Evolutionary conservation across 2,329 filamentous ascomycete species (phyloP).

Genomic region (Fusarium dimerum): DNA sequence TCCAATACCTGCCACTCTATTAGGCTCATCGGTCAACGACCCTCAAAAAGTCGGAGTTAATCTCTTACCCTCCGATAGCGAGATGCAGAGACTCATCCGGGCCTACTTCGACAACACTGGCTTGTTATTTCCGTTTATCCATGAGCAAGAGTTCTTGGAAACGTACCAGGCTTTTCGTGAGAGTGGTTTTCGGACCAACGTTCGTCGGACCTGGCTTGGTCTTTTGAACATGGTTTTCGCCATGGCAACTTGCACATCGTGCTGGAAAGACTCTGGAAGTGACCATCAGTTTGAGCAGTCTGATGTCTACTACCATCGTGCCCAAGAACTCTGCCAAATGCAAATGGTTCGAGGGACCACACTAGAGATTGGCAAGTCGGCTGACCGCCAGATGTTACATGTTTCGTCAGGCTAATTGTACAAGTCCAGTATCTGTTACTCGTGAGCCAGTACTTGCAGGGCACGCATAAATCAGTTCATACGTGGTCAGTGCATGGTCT

Average conservation of each 20-base stretch:
- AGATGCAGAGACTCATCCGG: constrained; percentile 19
- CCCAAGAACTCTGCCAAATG: constrained; percentile 43
- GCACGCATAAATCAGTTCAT: constrained; percentile 30
- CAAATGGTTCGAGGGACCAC: constrained; percentile 43
- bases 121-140: constrained; percentile 32
- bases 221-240: constrained; percentile 52
- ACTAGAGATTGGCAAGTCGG: constrained; percentile 38
- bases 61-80: constrained; percentile 18
- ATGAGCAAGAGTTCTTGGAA: constrained; percentile 27
- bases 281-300: constrained; percentile 39
- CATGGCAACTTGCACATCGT: constrained; percentile 42
- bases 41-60: constrained; percentile 2
- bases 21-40: neutral
- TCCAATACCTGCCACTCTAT: too few species aligned
- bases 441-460: constrained; percentile 53
- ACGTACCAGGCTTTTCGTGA: constrained; percentile 18
- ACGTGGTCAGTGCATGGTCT: constrained; percentile 1
- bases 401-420: neutral
- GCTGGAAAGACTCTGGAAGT: constrained; percentile 30
- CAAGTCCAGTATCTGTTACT: constrained; percentile 50
- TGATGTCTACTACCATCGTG: constrained; percentile 47
- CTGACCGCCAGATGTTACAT: neutral
- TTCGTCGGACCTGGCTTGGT: constrained; percentile 51
- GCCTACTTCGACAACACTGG: constrained; percentile 32
- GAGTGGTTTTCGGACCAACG: constrained; percentile 29